Evolutionary conservation across 148 eudicot genomes (phyloP).

Genomic region (Cornus controversa): DNA sequence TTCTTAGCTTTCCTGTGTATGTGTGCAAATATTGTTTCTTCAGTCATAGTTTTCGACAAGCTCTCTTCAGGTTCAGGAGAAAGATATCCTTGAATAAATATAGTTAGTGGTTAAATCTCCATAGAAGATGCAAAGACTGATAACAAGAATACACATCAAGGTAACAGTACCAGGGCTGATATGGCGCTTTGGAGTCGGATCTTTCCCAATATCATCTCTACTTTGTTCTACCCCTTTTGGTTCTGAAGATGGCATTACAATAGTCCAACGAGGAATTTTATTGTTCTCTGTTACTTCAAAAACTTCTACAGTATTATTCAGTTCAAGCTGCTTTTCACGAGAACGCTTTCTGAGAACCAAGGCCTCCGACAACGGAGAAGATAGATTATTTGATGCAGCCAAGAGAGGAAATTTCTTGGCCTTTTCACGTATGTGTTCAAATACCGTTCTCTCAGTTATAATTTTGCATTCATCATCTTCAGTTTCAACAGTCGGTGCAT

Average conservation of each 20-base stretch:
- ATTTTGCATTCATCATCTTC: slow-evolving; percentile 73
- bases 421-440: slow-evolving; percentile 83
- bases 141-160: background rate
- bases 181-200: slow-evolving; percentile 11
- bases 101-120: background rate
- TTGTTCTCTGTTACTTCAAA: slow-evolving; percentile 23
- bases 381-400: slow-evolving; percentile 34
- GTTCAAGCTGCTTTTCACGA: slow-evolving; percentile 42
- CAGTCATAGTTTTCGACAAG: slow-evolving; percentile 28
- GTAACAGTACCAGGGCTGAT: slow-evolving; percentile 17
- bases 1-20: slow-evolving; percentile 56
- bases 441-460: slow-evolving; percentile 61
- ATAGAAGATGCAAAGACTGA: slow-evolving; percentile 3
- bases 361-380: slow-evolving; percentile 47
- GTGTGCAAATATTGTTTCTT: slow-evolving; percentile 48
- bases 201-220: slow-evolving; percentile 16
- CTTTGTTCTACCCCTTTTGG: slow-evolving; percentile 19
- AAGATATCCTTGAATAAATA: slow-evolving; percentile 28
- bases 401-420: slow-evolving; percentile 70
- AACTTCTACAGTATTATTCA: slow-evolving; percentile 19
- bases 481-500: slow-evolving; percentile 23
- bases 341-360: slow-evolving; percentile 45
- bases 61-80: slow-evolving; percentile 29
- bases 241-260: slow-evolving; percentile 22
- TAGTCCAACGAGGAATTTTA: slow-evolving; percentile 15